phyloP scores from a whole-genome alignment of 768 basidiomycete genomes.

The Termitomyces sp. region DNA sequence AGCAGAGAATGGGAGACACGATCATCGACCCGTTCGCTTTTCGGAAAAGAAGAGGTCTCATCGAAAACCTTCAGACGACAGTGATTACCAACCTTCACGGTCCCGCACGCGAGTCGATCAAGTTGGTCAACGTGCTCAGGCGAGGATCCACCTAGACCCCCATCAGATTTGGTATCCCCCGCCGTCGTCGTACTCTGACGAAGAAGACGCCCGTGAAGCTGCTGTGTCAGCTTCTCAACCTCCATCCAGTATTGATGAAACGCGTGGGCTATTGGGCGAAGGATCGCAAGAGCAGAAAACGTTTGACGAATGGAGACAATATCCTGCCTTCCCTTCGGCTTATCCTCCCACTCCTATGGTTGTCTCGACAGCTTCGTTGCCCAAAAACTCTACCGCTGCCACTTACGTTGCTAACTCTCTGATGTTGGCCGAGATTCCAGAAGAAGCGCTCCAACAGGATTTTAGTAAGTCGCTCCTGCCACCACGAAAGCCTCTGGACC shows the following conservation, averaged over 20 bases:
- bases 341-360: constrained; percentile 68
- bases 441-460: constrained; percentile 45
- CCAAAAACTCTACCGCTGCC: background rate
- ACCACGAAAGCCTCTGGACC: constrained; percentile 52
- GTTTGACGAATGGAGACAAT: constrained; percentile 67
- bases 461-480: constrained; percentile 69
- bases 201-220: constrained; percentile 23
- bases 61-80: background rate
- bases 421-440: constrained; percentile 28
- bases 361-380: constrained; percentile 24
- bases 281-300: constrained; percentile 19
- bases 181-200: constrained; percentile 33
- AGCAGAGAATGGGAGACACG: background rate
- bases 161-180: constrained; percentile 63
- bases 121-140: constrained; percentile 7
- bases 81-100: background rate
- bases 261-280: background rate
- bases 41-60: constrained; percentile 9
- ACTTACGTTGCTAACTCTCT: constrained; percentile 10
- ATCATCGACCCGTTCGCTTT: constrained; percentile 5
- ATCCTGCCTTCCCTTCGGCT: constrained; percentile 72
- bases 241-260: background rate
- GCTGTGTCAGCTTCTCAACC: background rate
- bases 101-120: constrained; percentile 3
- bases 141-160: constrained; percentile 1